Evolutionary conservation across 2,329 filamentous ascomycete genomes (phyloP).

Genomic region (Alternaria sp.): DNA sequence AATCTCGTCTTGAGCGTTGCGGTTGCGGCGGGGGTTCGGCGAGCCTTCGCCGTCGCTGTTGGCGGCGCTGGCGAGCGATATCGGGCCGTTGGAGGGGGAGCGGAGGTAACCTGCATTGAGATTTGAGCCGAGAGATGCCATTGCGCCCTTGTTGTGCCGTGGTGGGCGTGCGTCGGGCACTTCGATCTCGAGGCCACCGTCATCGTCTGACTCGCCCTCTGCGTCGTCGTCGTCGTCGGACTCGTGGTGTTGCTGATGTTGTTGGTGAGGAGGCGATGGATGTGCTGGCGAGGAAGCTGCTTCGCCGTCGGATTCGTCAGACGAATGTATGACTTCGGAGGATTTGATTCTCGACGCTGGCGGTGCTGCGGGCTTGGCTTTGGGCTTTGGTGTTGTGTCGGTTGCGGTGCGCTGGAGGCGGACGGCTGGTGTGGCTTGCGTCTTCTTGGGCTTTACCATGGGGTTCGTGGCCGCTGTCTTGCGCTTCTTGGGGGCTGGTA

Average conservation of each 20-base stretch:
- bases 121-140: constrained; percentile 34
- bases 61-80: constrained; percentile 52
- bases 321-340: constrained; percentile 39
- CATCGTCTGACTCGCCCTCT: constrained; percentile 34
- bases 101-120: constrained; percentile 33
- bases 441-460: constrained; percentile 34
- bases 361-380: constrained; percentile 24
- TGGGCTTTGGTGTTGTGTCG: constrained; percentile 19
- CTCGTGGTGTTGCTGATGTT: constrained; percentile 2
- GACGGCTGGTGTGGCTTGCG: constrained; percentile 34
- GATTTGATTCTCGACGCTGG: constrained; percentile 42
- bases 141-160: constrained; percentile 21
- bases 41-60: constrained; percentile 41
- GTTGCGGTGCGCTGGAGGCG: constrained; percentile 45
- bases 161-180: constrained; percentile 34
- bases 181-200: constrained; percentile 41
- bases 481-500: constrained; percentile 36
- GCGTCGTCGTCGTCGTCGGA: constrained; percentile 25
- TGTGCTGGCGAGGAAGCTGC: constrained; percentile 13
- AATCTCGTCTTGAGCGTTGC: constrained; percentile 38
- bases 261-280: constrained; percentile 23
- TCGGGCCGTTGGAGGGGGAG: constrained; percentile 48
- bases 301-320: constrained; percentile 35
- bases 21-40: constrained; percentile 29
- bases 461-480: constrained; percentile 31